Percentiles rank a stretch among this genome's conserved stretches.
These are phyloP conservation scores for Aureobasidium sp. DNA, from an alignment of 2,329 filamentous ascomycete genomes.

Conservation along the genomic window DNA sequence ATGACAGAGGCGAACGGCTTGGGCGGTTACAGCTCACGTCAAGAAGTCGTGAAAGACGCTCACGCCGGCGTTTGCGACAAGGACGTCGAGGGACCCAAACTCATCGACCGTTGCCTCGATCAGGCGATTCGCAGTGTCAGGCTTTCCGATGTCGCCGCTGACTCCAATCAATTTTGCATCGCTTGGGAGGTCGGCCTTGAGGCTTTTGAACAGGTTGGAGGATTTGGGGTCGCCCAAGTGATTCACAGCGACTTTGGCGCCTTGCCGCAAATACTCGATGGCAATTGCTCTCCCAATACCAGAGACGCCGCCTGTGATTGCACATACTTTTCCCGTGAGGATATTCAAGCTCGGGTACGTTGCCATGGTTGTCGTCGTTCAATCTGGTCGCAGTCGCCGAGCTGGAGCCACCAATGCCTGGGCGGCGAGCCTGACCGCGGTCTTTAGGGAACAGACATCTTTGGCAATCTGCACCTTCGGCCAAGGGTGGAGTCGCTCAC, in stretches of 20 bases:
- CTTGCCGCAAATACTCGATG: slow-evolving; percentile 65
- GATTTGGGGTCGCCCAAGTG: slow-evolving; percentile 54
- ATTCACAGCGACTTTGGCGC: slow-evolving; percentile 69
- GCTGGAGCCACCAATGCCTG: no score
- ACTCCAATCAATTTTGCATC: slow-evolving; percentile 51
- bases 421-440: no score
- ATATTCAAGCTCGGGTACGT: no score
- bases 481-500: no score
- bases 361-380: no score
- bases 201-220: slow-evolving; percentile 36
- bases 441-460: no score
- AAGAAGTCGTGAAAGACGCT: slow-evolving; percentile 80
- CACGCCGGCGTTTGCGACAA: slow-evolving; percentile 85
- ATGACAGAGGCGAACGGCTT: neutral
- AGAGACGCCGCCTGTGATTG: slow-evolving; percentile 76
- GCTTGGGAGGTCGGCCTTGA: slow-evolving; percentile 33
- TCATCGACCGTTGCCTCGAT: slow-evolving; percentile 59
- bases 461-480: no score
- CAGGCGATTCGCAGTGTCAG: slow-evolving; percentile 62
- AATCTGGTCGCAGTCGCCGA: no score
- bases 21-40: slow-evolving; percentile 39
- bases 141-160: slow-evolving; percentile 65
- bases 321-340: slow-evolving; percentile 72
- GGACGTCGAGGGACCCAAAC: slow-evolving; percentile 76
- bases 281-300: slow-evolving; percentile 78